Conservation (phyloP, 164 flowering plant genomes). For the Paratinospora sagittata region DNA sequence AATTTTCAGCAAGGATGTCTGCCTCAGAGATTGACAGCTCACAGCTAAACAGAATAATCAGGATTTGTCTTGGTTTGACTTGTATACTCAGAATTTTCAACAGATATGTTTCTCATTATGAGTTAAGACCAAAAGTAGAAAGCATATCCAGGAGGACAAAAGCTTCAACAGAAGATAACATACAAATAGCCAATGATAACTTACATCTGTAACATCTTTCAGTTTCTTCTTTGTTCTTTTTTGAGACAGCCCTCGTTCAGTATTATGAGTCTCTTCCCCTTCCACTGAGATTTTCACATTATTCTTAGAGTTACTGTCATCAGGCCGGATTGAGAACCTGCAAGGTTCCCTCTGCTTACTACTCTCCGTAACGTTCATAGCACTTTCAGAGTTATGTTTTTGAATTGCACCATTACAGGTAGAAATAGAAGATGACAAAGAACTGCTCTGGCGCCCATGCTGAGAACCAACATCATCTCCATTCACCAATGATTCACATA, state of each 20-base stretch:
- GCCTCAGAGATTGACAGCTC: no score
- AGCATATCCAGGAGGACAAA: background rate
- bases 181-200: constrained; percentile 7
- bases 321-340: no score
- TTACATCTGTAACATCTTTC: constrained; percentile 18
- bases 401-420: background rate
- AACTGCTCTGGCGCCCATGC: background rate
- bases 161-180: background rate
- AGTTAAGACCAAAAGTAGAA: background rate
- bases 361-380: no score
- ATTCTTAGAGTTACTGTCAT: no score
- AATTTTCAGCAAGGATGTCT: background rate
- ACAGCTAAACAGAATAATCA: background rate
- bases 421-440: background rate
- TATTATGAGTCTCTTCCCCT: no score
- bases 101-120: background rate
- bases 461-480: background rate
- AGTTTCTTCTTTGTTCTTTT: constrained; percentile 20
- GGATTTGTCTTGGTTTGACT: background rate
- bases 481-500: background rate
- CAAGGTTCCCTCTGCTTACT: no score
- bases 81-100: background rate
- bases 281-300: no score
- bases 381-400: background rate
- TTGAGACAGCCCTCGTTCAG: no score